Base-by-base conservation (phyloP, 768 basidiomycete species). In the Tulasnella sp. region DNA sequence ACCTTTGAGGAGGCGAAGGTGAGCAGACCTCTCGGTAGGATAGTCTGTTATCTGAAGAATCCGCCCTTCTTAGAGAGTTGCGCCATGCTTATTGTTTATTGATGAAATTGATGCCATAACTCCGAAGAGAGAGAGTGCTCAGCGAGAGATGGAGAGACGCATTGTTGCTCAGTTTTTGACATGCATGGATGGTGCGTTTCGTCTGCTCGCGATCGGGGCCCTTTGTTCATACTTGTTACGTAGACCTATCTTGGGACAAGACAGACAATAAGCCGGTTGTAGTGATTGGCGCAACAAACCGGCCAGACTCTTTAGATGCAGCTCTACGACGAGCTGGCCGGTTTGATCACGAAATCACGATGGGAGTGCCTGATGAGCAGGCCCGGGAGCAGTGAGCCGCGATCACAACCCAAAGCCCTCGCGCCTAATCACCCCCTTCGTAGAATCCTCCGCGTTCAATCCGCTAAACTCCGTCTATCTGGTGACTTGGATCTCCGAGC, bases 71-170 rank as follows among this genome's bases (percentile, higher is more conserved):
- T 82, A 97, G 95, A 91, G 93, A 80, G 88, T 94, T 9, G 96
- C 98, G 0, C 98, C 97, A 0, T 98, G 96, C 83, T 87, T 99
- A 1, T 85, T 99, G 12, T 99, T 99, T 86, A 94, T 99, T 68
- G 97, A 99, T 84, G 98, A 99, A 84, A 98, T 99, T 27, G 97
- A 99, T 83, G 95, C 97, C 9, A 97, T 99, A 81, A 98, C 97
- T 0, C 96, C 96, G 0, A 99, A 99, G 86, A 88, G 98, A 80
- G 98, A 99, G 86, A 98, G 94, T 82, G 97, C 98, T 0, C 98
- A 99, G 83, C 88, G 97, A 79, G 98, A 99, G 86, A 99, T 98
- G 98, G 98, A 99, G 83, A 87, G 97, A 71, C 89, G 98, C 18
- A 99, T 99, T 75, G 97, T 99, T 14, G 97, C 97, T 0, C 98